Conservation (phyloP, 192 early-diverging fungal species). For the Lunasporangiospora selenospora region DNA sequence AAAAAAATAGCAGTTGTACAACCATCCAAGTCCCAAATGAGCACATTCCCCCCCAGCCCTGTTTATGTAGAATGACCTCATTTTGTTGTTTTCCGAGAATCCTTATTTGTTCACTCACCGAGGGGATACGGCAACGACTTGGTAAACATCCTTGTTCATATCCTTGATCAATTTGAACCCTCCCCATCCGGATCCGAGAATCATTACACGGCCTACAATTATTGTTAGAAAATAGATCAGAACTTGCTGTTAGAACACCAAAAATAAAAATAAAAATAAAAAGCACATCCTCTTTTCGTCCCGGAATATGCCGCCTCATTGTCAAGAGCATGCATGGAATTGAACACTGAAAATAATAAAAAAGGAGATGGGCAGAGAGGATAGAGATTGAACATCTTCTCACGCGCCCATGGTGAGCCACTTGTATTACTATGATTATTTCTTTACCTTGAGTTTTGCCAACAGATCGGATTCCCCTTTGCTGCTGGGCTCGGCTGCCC, state of each 20-base stretch:
- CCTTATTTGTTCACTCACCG: slow-evolving; percentile 52
- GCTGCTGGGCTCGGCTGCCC: no score
- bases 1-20: slow-evolving; percentile 5
- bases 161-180: slow-evolving; percentile 77
- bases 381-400: background rate
- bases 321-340: background rate
- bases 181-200: slow-evolving; percentile 68
- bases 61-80: background rate
- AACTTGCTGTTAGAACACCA: background rate
- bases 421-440: background rate
- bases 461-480: slow-evolving; percentile 39
- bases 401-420: background rate
- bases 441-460: slow-evolving; percentile 51
- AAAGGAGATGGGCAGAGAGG: background rate
- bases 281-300: slow-evolving; percentile 7
- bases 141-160: slow-evolving; percentile 69
- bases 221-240: background rate
- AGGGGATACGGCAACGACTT: slow-evolving; percentile 81
- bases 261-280: background rate
- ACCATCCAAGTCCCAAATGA: slow-evolving; percentile 1
- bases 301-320: slow-evolving; percentile 44
- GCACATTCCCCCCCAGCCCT: background rate
- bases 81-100: background rate
- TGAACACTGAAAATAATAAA: background rate
- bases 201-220: slow-evolving; percentile 22